Evolutionary conservation across 139 green algal genomes (phyloP), one percentile per base, ranked within the genome.

Genomic region (Cymbomonas tetramitiformis): DNA sequence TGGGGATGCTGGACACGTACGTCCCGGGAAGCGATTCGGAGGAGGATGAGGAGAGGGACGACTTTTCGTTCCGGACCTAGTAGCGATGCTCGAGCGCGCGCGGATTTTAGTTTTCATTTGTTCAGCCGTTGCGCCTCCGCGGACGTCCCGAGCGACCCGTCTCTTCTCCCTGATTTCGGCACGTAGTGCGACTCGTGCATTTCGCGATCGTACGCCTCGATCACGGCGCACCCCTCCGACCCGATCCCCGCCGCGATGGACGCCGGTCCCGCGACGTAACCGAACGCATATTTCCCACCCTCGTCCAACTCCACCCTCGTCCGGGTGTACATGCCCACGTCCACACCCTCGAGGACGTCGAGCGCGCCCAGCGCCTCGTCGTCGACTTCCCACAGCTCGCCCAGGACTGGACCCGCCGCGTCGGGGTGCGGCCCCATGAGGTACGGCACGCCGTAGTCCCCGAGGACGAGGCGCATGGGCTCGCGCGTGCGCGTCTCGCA

Each of bases 1-100:
- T 95, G 15, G 86, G 86, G 12, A 70, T 68, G 36, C 38, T 72
- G 4, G 44, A 69, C 2, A 32, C 25, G 15, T 30, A 62, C 33
- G 34, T 60, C 2, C n/a, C n/a, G n/a, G n/a, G n/a, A n/a, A n/a
- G n/a, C n/a, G 6, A 49, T 6, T 5, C 31, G 2, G 36, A 49
- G 25, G 52, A 60, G 9, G 30, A 40, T 3, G 47, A 55, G 28
- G 15, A 44, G 12, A 44, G 36, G 15, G 41, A 50, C 41, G 41
- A 50, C 6, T 43, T 43, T 15, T 19, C 36, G 12, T 43, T 43
- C 36, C 12, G n/a, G n/a, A n/a, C n/a, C n/a, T n/a, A n/a, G n/a
- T n/a, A n/a, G n/a, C n/a, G n/a, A n/a, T n/a, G n/a, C n/a, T n/a
- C n/a, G n/a, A n/a, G n/a, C n/a, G n/a, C n/a, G n/a, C n/a, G n/a